Conservation (phyloP, 768 basidiomycete genomes). For the Artomyces pyxidatus region DNA sequence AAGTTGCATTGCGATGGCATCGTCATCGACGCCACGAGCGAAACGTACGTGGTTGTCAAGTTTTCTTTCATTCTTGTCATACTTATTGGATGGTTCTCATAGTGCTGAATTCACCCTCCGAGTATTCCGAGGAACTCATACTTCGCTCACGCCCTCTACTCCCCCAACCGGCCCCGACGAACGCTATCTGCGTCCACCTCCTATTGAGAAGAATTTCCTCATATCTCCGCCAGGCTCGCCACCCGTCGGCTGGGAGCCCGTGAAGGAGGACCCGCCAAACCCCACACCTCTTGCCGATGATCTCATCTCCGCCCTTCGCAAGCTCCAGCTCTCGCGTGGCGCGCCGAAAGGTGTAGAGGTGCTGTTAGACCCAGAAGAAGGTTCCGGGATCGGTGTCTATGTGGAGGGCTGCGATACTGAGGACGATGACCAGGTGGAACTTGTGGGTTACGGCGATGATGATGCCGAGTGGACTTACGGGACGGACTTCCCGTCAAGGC, state of each 20-base stretch:
- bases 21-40: constrained; percentile 43
- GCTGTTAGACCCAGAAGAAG: constrained; percentile 60
- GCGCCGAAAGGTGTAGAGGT: constrained; percentile 37
- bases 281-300: constrained; percentile 77
- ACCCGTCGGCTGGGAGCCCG: constrained; percentile 93
- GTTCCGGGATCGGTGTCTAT: constrained; percentile 67
- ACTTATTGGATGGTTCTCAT: background rate
- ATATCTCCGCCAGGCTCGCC: constrained; percentile 98
- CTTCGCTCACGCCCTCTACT: constrained; percentile 41
- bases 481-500: constrained; percentile 34
- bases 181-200: constrained; percentile 67
- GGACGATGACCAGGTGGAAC: constrained; percentile 22
- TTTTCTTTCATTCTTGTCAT: background rate
- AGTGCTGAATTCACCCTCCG: constrained; percentile 48
- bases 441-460: background rate
- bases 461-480: constrained; percentile 49
- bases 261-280: constrained; percentile 89
- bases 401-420: constrained; percentile 62
- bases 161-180: constrained; percentile 17
- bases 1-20: constrained; percentile 61
- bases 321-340: constrained; percentile 46
- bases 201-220: constrained; percentile 86
- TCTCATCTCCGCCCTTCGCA: constrained; percentile 69
- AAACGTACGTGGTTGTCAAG: constrained; percentile 42
- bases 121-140: constrained; percentile 69